Conservation (phyloP, 2,329 filamentous ascomycete genomes). For the Apiospora koreana region DNA sequence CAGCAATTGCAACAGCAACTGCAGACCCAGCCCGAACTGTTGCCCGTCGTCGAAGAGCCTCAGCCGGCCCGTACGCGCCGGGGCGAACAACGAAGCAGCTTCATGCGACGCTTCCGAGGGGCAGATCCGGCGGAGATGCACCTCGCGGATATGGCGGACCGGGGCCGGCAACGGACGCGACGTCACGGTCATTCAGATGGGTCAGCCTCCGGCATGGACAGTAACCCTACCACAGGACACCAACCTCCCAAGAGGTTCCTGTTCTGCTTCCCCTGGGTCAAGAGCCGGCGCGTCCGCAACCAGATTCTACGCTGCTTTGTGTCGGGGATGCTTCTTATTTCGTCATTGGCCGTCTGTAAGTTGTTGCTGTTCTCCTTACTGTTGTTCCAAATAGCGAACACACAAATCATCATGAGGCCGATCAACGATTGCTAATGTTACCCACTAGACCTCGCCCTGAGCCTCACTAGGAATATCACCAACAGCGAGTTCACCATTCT, state of each 20-base stretch:
- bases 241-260: constrained; percentile 45
- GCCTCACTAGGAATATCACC: constrained; percentile 63
- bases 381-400: not conserved
- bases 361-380: constrained; percentile 20
- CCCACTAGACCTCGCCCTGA: constrained; percentile 68
- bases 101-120: constrained; percentile 35
- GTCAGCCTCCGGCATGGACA: constrained; percentile 13
- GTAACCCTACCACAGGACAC: constrained; percentile 16
- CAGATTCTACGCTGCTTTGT: constrained; percentile 64
- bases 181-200: constrained; percentile 18
- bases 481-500: constrained; percentile 77
- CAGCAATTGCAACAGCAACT: not conserved
- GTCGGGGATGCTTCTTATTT: constrained; percentile 62
- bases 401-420: not conserved
- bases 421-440: not conserved
- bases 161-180: constrained; percentile 37
- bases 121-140: constrained; percentile 51
- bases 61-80: constrained; percentile 22
- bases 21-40: constrained; percentile 6
- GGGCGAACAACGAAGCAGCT: constrained; percentile 14
- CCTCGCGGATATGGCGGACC: constrained; percentile 45
- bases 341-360: constrained; percentile 68
- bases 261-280: constrained; percentile 57
- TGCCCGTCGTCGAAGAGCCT: constrained; percentile 25
- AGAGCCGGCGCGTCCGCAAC: constrained; percentile 52